These are phyloP conservation scores for Pseudogymnoascus sp. DNA, from an alignment of 2,329 filamentous ascomycete genomes.

Conservation along the genomic window DNA sequence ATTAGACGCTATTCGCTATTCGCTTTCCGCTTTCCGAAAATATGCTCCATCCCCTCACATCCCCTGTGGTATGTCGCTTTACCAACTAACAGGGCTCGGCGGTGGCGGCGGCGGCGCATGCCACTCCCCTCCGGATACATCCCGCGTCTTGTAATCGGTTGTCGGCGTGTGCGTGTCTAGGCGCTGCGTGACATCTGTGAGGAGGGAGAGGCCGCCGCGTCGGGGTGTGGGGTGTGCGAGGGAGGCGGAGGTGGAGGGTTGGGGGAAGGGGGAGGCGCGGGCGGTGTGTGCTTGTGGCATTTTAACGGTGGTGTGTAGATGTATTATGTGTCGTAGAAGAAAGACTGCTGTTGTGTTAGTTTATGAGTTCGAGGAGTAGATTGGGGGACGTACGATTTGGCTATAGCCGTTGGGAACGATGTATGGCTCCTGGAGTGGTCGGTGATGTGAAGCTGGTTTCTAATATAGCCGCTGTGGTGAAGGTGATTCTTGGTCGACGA, in stretches of 20 bases:
- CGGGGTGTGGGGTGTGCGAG: neutral
- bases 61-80: neutral
- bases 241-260: neutral
- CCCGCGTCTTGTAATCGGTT: neutral
- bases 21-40: neutral
- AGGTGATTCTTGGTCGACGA: neutral
- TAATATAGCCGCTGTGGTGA: neutral
- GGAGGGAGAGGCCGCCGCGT: neutral
- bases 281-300: neutral
- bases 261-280: neutral
- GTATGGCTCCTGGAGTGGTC: neutral
- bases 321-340: neutral
- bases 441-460: neutral
- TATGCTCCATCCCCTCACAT: neutral
- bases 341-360: neutral
- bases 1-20: neutral
- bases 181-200: neutral
- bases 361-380: neutral
- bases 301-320: neutral
- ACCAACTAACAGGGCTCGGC: neutral
- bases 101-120: neutral
- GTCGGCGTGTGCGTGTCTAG: neutral
- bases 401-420: neutral
- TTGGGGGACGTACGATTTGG: neutral
- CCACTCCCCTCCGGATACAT: neutral